phyloP scores from a whole-genome alignment of 2,329 filamentous ascomycete genomes.

The Fusarium sp. region DNA sequence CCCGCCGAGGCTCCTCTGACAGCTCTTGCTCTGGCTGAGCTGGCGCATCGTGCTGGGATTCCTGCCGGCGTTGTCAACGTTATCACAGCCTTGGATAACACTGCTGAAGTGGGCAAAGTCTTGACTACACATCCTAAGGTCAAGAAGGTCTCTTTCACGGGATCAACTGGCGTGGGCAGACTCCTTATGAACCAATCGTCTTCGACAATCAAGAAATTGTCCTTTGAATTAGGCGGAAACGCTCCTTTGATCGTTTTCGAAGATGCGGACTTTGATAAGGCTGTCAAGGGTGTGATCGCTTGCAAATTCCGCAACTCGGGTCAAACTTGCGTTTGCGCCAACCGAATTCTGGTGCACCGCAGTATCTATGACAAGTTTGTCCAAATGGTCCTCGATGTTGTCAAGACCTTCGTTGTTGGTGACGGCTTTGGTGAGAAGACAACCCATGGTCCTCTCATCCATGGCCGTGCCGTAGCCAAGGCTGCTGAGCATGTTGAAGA shows the following conservation, averaged over 20 bases:
- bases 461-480: conserved; percentile 70
- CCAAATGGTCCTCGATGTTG: conserved; percentile 58
- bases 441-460: conserved; percentile 71
- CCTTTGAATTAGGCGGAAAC: conserved; percentile 78
- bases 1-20: conserved; percentile 91
- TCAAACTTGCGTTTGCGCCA: conserved; percentile 75
- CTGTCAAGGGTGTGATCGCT: conserved; percentile 70
- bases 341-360: conserved; percentile 67
- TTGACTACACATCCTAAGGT: conserved; percentile 52
- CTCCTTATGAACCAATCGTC: conserved; percentile 75
- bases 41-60: conserved; percentile 84
- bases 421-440: conserved; percentile 62
- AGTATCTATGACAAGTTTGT: conserved; percentile 68
- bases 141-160: conserved; percentile 79
- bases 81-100: conserved; percentile 80
- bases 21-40: conserved; percentile 82
- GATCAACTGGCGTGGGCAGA: conserved; percentile 58
- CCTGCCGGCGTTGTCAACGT: conserved; percentile 90
- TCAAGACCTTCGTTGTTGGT: conserved; percentile 66
- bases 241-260: conserved; percentile 82
- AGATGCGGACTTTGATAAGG: conserved; percentile 75
- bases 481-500: conserved; percentile 70
- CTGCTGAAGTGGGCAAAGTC: conserved; percentile 76
- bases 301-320: conserved; percentile 78
- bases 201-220: conserved; percentile 76